Percentiles rank a stretch among this genome's conserved stretches.
Evolutionary conservation across 306 rosid species (phyloP).

Genomic region (Fagus crenata): DNA sequence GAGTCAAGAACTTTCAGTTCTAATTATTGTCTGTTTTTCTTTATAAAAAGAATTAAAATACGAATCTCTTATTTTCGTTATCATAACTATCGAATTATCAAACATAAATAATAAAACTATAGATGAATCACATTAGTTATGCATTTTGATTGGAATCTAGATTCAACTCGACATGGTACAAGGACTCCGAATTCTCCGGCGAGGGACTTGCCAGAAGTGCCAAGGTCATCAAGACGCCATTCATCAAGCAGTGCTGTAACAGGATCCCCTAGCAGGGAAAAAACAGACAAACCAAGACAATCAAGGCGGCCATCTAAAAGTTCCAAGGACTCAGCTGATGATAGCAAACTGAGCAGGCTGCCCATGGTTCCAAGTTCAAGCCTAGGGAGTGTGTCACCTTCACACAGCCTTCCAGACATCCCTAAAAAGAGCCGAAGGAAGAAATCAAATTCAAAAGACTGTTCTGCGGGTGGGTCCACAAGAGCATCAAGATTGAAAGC

Average conservation of each 20-base stretch:
- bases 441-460: slow-evolving; percentile 45
- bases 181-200: slow-evolving; percentile 16
- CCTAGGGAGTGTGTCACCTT: slow-evolving; percentile 35
- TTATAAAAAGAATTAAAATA: too few relatives aligned
- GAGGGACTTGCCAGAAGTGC: slow-evolving; percentile 43
- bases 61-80: too few relatives aligned
- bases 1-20: too few relatives aligned
- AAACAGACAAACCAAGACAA: slow-evolving; percentile 53
- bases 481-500: slow-evolving; percentile 40
- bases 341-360: slow-evolving; percentile 19
- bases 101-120: too few relatives aligned
- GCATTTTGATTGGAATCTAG: slow-evolving; percentile 25
- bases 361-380: slow-evolving; percentile 24
- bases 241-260: slow-evolving; percentile 21
- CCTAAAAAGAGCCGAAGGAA: slow-evolving; percentile 62
- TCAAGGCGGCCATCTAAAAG: slow-evolving; percentile 44
- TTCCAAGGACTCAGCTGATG: slow-evolving; percentile 40
- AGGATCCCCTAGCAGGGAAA: slow-evolving; percentile 57
- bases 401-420: slow-evolving; percentile 40
- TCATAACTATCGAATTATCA: too few relatives aligned
- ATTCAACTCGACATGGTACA: slow-evolving; percentile 30
- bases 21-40: too few relatives aligned
- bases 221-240: slow-evolving; percentile 48
- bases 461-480: slow-evolving; percentile 27
- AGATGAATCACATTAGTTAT: not conserved